These are phyloP conservation scores for Ichthyophthirius multifiliis DNA, from an alignment of 169 alveolate species.

Conservation along the genomic window DNA sequence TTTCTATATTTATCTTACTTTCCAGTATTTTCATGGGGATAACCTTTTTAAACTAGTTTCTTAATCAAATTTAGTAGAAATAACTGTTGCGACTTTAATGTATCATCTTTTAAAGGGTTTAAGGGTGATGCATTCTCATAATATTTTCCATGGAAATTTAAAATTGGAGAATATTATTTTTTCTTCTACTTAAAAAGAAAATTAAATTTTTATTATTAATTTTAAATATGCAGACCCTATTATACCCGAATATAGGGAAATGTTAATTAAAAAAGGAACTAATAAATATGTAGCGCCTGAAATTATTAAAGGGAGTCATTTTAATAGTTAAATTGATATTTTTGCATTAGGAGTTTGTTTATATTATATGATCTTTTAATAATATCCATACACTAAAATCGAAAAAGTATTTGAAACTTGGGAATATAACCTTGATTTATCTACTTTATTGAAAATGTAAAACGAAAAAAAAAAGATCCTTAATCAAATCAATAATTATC, in stretches of 20 bases:
- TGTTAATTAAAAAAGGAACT: constrained; percentile 8
- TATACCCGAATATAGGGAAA: neutral
- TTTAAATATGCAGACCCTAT: neutral
- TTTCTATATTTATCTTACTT: neutral
- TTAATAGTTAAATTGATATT: constrained; percentile 4
- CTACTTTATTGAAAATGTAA: neutral
- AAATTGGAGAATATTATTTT: constrained; percentile 16
- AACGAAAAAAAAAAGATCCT: neutral
- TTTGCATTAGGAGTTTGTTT: neutral
- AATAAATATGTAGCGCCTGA: constrained; percentile 11
- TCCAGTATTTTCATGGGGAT: constrained; percentile 13
- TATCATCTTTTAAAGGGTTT: constrained; percentile 6
- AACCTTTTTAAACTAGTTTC: neutral
- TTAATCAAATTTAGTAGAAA: constrained; percentile 4
- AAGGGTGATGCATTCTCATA: neutral
- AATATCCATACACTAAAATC: neutral
- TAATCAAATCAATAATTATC: neutral
- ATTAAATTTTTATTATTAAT: constrained; percentile 1
- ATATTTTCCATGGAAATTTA: constrained; percentile 4
- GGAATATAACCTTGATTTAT: constrained; percentile 8
- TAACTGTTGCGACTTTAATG: constrained; percentile 11
- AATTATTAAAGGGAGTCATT: neutral
- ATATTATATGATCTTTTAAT: constrained; percentile 2
- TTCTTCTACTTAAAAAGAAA: constrained; percentile 4
- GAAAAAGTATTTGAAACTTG: neutral